Percentiles rank a stretch among this genome's conserved stretches.
These are phyloP conservation scores for Zancudomyces culisetae DNA, from an alignment of 371 early-diverging fungal genomes.

Conservation along the genomic window DNA sequence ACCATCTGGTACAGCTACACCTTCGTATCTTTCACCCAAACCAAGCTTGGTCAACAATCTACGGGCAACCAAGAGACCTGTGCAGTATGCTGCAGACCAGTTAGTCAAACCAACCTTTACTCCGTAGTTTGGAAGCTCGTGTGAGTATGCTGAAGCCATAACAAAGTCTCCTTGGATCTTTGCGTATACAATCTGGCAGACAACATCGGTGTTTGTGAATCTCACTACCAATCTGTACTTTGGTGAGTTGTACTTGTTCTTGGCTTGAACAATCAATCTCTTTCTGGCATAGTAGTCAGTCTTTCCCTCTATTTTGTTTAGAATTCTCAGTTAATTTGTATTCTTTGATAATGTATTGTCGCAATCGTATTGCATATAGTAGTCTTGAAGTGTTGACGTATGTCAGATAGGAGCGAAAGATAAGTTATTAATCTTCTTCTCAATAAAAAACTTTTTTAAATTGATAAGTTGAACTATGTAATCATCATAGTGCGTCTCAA, in stretches of 20 bases:
- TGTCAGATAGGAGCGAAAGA: constrained; percentile 88
- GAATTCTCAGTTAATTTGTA: too few relatives aligned
- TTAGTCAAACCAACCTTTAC: constrained; percentile 99
- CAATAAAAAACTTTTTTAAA: neutral
- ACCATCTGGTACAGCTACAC: constrained; percentile 89
- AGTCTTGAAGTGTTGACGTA: constrained; percentile 3
- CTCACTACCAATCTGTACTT: constrained; percentile 99
- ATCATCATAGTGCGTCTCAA: constrained; percentile 6
- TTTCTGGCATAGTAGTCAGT: constrained; percentile 99
- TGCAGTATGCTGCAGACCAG: constrained; percentile 99
- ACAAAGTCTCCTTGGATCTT: constrained; percentile 98
- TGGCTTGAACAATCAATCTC: constrained; percentile 96
- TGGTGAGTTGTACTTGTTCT: constrained; percentile 99
- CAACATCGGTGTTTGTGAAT: constrained; percentile 96
- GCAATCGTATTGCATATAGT: neutral
- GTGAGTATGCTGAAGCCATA: constrained; percentile 93
- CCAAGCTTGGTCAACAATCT: constrained; percentile 92
- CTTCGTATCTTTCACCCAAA: constrained; percentile 88
- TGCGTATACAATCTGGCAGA: constrained; percentile 97
- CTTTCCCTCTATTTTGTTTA: constrained; percentile 93
- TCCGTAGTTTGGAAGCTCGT: constrained; percentile 97
- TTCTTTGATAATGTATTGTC: too few relatives aligned
- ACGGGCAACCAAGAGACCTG: constrained; percentile 96
- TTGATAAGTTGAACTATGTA: constrained; percentile 7
- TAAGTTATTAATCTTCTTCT: neutral